Evolutionary conservation across 1,284 basidiomycete genomes (phyloP), one percentile per base, ranked within the genome.

Genomic region (Cystobasidiaceae sp.): DNA sequence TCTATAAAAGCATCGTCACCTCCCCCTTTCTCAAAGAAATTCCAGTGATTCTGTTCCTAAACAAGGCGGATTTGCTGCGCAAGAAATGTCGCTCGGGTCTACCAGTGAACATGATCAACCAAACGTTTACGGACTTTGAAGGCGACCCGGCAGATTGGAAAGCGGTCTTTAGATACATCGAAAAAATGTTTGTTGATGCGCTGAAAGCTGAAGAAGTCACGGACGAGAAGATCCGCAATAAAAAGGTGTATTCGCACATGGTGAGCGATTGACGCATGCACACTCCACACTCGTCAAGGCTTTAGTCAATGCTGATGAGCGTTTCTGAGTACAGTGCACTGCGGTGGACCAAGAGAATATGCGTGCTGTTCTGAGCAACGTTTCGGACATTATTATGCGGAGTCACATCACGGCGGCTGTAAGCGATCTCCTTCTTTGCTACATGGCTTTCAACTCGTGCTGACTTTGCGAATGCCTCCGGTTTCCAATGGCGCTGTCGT

Each of bases 21-120:
- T 92, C 89, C 45, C 83, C 91, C 71, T 91, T 91, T 90, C 94
- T 96, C 79, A 85, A 87, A 75, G 83, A 87, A 69, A 92, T 91
- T 0, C 91, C 90, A 3, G 89, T 97, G 66, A 94, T 97, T 71
- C 78, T 96, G n/a, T 93, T 94, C 80, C 77, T 96, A 59, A 97
- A 94, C 80, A 96, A 96, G 28, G 51, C 45, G 17, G 19, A 65
- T 33, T 27, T 66, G 2, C 19, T 66, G 3, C 51, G 61, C 8
- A 15, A 34, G 8, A 64, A 64, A 44, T 64, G 61, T 25, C 50
- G 61, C 21, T 64, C 61, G 8, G 61, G 51, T 7, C 11, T 41
- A 9, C 5, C 34, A 23, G 50, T 51, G 32, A 51, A 64, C n/a
- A 45, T 51, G 39, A 64, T 64, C 28, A 64, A 51, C 13, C 23